Evolutionary conservation across 306 rosid species (phyloP).

Genomic region (Vigna hirtella): DNA sequence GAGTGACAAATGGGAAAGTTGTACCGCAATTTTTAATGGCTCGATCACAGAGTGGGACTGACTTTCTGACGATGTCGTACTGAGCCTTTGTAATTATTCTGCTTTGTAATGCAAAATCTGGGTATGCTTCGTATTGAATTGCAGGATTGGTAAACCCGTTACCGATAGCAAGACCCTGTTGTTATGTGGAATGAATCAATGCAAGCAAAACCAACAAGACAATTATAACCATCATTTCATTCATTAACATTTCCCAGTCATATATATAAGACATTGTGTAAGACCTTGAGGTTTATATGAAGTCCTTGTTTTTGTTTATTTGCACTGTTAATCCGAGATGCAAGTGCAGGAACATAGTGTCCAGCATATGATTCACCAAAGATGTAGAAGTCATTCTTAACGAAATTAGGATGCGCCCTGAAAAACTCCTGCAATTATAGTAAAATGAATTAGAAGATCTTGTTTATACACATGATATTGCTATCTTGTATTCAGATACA

Average conservation of each 20-base stretch:
- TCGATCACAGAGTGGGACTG: conserved; percentile 61
- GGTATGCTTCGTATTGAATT: conserved; percentile 76
- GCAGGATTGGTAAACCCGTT: conserved; percentile 85
- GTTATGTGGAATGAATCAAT: background rate
- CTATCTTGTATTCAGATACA: too few relatives aligned
- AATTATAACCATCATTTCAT: background rate
- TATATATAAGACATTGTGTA: conserved; percentile 4
- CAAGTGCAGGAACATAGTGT: conserved; percentile 91
- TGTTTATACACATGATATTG: background rate
- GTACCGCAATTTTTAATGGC: conserved; percentile 67
- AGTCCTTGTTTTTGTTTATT: conserved; percentile 74
- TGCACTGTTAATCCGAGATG: conserved; percentile 78
- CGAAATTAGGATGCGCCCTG: conserved; percentile 62
- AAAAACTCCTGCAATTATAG: conserved; percentile 67
- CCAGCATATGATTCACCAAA: conserved; percentile 98
- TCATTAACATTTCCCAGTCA: background rate
- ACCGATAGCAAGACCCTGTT: conserved; percentile 92
- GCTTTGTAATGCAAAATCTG: conserved; percentile 72
- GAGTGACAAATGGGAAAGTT: background rate
- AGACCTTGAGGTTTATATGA: conserved; percentile 75
- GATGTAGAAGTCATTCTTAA: conserved; percentile 79
- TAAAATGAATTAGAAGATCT: background rate
- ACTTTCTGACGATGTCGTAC: conserved; percentile 46
- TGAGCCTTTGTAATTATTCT: conserved; percentile 59
- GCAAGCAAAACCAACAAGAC: background rate